phyloP scores from a whole-genome alignment of 371 early-diverging fungal species.

The Mucor piriformis region DNA sequence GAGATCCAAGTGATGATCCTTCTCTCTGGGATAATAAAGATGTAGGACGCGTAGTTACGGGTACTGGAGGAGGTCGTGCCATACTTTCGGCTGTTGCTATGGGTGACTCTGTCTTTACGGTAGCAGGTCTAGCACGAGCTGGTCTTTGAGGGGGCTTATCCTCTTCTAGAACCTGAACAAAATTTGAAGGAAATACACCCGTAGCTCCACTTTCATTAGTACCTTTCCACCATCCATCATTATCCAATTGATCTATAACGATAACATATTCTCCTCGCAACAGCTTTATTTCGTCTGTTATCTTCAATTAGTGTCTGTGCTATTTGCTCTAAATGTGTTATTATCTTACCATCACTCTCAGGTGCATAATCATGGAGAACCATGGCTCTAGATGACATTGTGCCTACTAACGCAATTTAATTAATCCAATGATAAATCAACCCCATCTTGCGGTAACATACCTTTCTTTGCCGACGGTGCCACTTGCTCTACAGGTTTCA shows the following conservation, averaged over 20 bases:
- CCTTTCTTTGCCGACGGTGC: not conserved
- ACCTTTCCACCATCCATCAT: conserved; percentile 68
- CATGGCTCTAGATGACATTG: conserved; percentile 33
- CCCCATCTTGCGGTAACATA: not conserved
- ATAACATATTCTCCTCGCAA: conserved; percentile 54
- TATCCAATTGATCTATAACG: conserved; percentile 52
- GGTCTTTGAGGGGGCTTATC: conserved; percentile 38
- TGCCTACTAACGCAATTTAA: not conserved
- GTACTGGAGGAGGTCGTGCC: conserved; percentile 48
- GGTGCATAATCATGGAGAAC: conserved; percentile 53
- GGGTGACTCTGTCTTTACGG: conserved; percentile 36
- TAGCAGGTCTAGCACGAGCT: conserved; percentile 43
- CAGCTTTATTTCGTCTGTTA: conserved; percentile 53
- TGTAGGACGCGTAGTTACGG: conserved; percentile 47
- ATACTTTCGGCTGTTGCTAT: not conserved
- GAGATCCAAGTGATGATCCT: not conserved
- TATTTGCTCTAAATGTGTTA: too few species aligned
- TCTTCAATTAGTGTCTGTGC: too few species aligned
- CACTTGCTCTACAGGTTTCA: not conserved
- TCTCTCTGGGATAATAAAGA: conserved; percentile 35
- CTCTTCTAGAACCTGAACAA: conserved; percentile 57
- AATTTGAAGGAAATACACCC: conserved; percentile 65
- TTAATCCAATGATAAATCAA: not conserved
- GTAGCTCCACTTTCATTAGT: conserved; percentile 52
- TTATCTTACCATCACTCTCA: conserved; percentile 44